Conservation (phyloP, 331 rosid species). For the Phaseolus coccineus region DNA sequence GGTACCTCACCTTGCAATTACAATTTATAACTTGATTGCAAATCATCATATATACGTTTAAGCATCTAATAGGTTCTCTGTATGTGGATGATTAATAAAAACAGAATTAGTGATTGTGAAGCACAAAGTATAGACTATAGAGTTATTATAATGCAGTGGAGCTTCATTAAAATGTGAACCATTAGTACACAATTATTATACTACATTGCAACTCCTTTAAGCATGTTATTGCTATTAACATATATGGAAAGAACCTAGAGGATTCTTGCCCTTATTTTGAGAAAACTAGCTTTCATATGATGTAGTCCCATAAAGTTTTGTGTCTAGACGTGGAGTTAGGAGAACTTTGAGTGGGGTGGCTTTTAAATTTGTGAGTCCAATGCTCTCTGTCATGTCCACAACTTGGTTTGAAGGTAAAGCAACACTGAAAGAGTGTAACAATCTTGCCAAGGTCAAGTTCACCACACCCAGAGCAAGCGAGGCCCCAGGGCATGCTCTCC, state of each 20-base stretch:
- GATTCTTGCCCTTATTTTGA: slow-evolving; percentile 14
- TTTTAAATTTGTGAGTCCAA: slow-evolving; percentile 55
- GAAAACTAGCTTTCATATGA: slow-evolving; percentile 7
- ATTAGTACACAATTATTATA: not conserved
- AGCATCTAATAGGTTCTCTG: not conserved
- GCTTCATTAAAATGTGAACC: not conserved
- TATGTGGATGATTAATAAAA: not conserved
- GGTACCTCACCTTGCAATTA: slow-evolving; percentile 8
- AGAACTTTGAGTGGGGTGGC: slow-evolving; percentile 47
- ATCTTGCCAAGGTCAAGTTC: slow-evolving; percentile 49
- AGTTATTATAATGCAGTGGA: not conserved
- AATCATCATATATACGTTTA: not conserved
- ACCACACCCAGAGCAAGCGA: slow-evolving; percentile 49
- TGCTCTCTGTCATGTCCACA: slow-evolving; percentile 59
- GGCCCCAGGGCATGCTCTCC: slow-evolving; percentile 54
- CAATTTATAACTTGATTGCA: not conserved
- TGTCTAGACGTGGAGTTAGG: slow-evolving; percentile 41
- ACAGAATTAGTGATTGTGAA: not conserved
- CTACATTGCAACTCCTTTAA: not conserved
- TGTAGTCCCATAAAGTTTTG: slow-evolving; percentile 39
- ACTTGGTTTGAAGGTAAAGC: slow-evolving; percentile 42
- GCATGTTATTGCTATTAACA: not conserved
- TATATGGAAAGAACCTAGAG: not conserved
- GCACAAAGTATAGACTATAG: not conserved
- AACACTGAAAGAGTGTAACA: slow-evolving; percentile 44